Conservation (phyloP, 148 eudicot species). For the Polygonum aviculare region DNA sequence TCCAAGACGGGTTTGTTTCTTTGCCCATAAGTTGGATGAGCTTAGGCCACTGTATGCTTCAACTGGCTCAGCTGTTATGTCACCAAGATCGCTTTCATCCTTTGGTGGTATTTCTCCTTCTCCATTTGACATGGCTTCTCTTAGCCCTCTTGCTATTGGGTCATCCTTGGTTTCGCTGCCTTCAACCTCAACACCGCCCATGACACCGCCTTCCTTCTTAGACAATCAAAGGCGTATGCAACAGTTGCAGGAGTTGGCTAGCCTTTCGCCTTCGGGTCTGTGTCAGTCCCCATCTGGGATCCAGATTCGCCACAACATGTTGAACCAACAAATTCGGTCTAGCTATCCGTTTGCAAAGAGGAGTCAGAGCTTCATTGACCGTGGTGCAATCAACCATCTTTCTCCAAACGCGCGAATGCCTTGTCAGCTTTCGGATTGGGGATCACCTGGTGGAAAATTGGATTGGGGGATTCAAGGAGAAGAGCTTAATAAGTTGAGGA, state of each 20-base stretch:
- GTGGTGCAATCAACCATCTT: slow-evolving; percentile 26
- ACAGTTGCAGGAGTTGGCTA: slow-evolving; percentile 50
- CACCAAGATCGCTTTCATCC: slow-evolving; percentile 58
- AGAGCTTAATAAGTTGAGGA: slow-evolving; percentile 70
- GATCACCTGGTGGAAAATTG: slow-evolving; percentile 69
- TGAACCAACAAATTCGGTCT: slow-evolving; percentile 45
- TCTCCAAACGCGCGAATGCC: slow-evolving; percentile 16
- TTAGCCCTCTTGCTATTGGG: slow-evolving; percentile 56
- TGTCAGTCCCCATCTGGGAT: slow-evolving; percentile 37
- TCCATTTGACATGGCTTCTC: slow-evolving; percentile 38
- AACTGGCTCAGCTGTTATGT: slow-evolving; percentile 85
- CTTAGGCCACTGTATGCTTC: slow-evolving; percentile 86
- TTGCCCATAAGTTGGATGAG: slow-evolving; percentile 82
- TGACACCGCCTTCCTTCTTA: slow-evolving; percentile 42
- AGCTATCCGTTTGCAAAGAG: slow-evolving; percentile 71
- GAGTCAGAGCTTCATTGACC: slow-evolving; percentile 84
- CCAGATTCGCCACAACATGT: slow-evolving; percentile 38
- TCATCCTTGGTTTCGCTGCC: slow-evolving; percentile 53
- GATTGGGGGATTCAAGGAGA: slow-evolving; percentile 86
- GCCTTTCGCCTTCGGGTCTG: slow-evolving; percentile 29
- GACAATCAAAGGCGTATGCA: slow-evolving; percentile 31
- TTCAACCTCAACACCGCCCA: slow-evolving; percentile 46
- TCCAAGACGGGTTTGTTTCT: slow-evolving; percentile 76
- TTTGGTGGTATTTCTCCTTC: slow-evolving; percentile 11
- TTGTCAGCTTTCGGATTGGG: slow-evolving; percentile 55